Base-by-base conservation (phyloP, 441 rosid genomes). In the Arabidopsis hybrid region DNA sequence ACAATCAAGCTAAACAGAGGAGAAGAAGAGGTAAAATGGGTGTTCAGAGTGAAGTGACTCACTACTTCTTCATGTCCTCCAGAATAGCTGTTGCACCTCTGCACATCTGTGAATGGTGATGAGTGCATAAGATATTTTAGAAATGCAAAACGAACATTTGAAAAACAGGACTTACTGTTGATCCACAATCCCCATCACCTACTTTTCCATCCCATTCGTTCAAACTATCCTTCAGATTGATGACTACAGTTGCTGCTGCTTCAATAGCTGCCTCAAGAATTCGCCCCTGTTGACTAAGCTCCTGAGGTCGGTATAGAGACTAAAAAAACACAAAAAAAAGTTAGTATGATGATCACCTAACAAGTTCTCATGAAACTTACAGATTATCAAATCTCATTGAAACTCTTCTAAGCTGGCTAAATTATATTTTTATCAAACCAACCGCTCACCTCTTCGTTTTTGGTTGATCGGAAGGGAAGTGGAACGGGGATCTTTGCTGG, bases 131-230 rank as follows among this genome's bases (percentile, higher is more conserved):
- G 52, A 42, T 60, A 21, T 21, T 17, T 68, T 35, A 35, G 7
- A 62, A 10, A 75, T 8, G 14, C 42, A 8, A 69, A 56, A 17
- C 2, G 45, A 12, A 26, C 32, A 43, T 14, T 71, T 60, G 13
- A 17, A 31, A 36, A 60, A 14, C 57, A 70, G 14, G 75, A 84
- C 97, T 88, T 80, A 93, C 98, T 0, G 95, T 95, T 69, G 98
- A 91, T 45, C 99, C 99, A 81, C 99, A 95, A 70, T 95, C 99
- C 32, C 95, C 98, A 82, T 95, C 98, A 51, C 99, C 98, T n/a
- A 89, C 98, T 87, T 80, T 91, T 82, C 93, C 74, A 80, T 95
- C 99, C 98, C 98, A 93, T 61, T 91, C 96, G 74, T 95, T 91
- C 83, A 95, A 85, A 76, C 77, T 78, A 64, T 91, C 98, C 80